These are phyloP conservation scores for Naganishia albida DNA, from an alignment of 1,284 basidiomycete genomes.

Conservation along the genomic window DNA sequence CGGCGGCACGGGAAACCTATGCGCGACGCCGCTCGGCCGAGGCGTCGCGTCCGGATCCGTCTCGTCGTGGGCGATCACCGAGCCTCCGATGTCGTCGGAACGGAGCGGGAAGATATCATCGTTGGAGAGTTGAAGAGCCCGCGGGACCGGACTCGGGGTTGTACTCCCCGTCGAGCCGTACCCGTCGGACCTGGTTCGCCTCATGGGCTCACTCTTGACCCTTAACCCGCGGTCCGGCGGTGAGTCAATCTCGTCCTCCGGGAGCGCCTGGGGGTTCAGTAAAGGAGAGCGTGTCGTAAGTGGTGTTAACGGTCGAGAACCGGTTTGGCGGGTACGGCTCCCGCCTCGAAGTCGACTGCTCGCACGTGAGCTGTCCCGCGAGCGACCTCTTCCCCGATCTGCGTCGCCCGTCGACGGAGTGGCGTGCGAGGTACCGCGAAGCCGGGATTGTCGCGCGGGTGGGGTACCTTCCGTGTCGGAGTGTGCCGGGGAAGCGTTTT, in stretches of 20 bases:
- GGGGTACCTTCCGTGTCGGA: neutral
- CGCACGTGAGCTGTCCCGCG: constrained; percentile 1
- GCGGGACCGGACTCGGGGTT: constrained; percentile 7
- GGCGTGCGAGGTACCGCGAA: neutral
- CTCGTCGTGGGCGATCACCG: neutral
- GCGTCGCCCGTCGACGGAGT: neutral
- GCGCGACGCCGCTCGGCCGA: neutral
- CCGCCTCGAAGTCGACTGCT: constrained; percentile 9
- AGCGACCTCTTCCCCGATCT: neutral
- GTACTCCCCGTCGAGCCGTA: constrained; percentile 22
- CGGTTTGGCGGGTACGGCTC: neutral
- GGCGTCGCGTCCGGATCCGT: constrained; percentile 5
- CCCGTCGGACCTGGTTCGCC: constrained; percentile 5
- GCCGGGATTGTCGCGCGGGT: neutral
- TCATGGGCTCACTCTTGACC: neutral
- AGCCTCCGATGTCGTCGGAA: neutral
- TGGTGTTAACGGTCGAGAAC: neutral
- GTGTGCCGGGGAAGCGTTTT: constrained; percentile 2
- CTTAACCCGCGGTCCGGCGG: neutral
- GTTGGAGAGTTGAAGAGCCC: neutral
- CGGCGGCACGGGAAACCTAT: neutral
- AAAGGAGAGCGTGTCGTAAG: neutral
- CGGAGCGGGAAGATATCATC: neutral
- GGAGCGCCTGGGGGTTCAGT: neutral
- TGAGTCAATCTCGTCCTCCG: neutral